Conservation (phyloP, 768 basidiomycete species). For the Phylloporus sp. region DNA sequence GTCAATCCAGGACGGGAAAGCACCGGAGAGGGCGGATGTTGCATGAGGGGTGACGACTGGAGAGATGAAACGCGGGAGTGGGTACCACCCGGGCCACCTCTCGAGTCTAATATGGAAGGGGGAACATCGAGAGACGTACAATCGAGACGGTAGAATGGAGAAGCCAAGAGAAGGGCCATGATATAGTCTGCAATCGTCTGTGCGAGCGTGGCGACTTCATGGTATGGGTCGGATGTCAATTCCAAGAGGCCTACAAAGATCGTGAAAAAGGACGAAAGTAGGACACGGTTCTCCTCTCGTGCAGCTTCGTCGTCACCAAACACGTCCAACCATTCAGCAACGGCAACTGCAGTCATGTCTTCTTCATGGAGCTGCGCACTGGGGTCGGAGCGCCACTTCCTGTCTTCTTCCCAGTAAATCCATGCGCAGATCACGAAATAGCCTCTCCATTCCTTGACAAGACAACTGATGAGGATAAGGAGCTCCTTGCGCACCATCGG, state of each 20-base stretch:
- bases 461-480: slow-evolving; percentile 82
- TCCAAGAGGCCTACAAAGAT: slow-evolving; percentile 87
- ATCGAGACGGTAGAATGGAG: slow-evolving; percentile 75
- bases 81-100: slow-evolving; percentile 25
- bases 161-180: slow-evolving; percentile 83
- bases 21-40: slow-evolving; percentile 43
- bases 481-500: slow-evolving; percentile 97
- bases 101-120: slow-evolving; percentile 37
- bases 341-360: slow-evolving; percentile 66
- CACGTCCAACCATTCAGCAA: slow-evolving; percentile 73
- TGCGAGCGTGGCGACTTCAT: slow-evolving; percentile 87
- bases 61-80: slow-evolving; percentile 45
- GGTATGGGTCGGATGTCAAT: slow-evolving; percentile 87
- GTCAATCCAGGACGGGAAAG: slow-evolving; percentile 44
- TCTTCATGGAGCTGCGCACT: slow-evolving; percentile 46
- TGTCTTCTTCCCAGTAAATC: slow-evolving; percentile 92
- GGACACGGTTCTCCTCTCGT: slow-evolving; percentile 73
- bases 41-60: slow-evolving; percentile 44
- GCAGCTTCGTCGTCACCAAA: slow-evolving; percentile 61
- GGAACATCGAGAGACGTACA: slow-evolving; percentile 56
- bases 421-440: slow-evolving; percentile 96
- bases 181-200: slow-evolving; percentile 91
- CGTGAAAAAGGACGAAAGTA: slow-evolving; percentile 91
- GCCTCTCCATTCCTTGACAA: slow-evolving; percentile 95
- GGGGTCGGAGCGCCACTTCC: slow-evolving; percentile 49